These are phyloP conservation scores for Talaromyces sp. DNA, from an alignment of 2,329 filamentous ascomycete genomes.

Conservation along the genomic window DNA sequence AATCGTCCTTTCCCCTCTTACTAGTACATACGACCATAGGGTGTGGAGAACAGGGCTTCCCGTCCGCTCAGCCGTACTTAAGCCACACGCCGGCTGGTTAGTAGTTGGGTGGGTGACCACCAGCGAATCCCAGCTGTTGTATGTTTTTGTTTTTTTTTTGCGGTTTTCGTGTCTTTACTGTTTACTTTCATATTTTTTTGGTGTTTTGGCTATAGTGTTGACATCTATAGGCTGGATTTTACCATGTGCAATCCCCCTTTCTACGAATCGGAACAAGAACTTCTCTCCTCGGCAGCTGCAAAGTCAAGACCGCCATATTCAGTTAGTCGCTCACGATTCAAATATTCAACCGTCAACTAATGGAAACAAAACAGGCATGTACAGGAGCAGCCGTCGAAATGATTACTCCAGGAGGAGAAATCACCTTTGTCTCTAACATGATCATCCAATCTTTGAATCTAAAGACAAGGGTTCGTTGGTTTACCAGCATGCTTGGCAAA, in stretches of 20 bases:
- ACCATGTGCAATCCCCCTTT: constrained; percentile 95
- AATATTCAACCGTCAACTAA: not conserved
- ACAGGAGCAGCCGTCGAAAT: constrained; percentile 81
- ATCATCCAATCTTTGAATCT: constrained; percentile 64
- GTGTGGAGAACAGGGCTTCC: constrained; percentile 20
- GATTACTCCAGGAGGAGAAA: constrained; percentile 75
- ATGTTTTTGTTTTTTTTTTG: constrained; percentile 29
- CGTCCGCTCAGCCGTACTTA: constrained; percentile 19
- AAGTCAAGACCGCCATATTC: constrained; percentile 68
- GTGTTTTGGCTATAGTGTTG: not conserved
- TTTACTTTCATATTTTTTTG: not conserved
- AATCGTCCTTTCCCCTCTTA: not conserved
- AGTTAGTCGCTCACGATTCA: constrained; percentile 42
- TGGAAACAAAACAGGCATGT: constrained; percentile 38
- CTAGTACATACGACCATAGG: constrained; percentile 13
- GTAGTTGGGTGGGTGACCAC: constrained; percentile 48
- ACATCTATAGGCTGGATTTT: constrained; percentile 60
- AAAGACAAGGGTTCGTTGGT: constrained; percentile 69
- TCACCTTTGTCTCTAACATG: constrained; percentile 68
- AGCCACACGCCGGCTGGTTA: constrained; percentile 39
- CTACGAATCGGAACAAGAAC: constrained; percentile 69
- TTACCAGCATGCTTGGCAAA: constrained; percentile 86
- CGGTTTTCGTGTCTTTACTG: not conserved
- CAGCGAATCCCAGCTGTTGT: constrained; percentile 45
- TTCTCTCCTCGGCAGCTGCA: constrained; percentile 58